These are phyloP conservation scores for Botrytis fabae DNA, from an alignment of 2,329 filamentous ascomycete species.

Conservation along the genomic window DNA sequence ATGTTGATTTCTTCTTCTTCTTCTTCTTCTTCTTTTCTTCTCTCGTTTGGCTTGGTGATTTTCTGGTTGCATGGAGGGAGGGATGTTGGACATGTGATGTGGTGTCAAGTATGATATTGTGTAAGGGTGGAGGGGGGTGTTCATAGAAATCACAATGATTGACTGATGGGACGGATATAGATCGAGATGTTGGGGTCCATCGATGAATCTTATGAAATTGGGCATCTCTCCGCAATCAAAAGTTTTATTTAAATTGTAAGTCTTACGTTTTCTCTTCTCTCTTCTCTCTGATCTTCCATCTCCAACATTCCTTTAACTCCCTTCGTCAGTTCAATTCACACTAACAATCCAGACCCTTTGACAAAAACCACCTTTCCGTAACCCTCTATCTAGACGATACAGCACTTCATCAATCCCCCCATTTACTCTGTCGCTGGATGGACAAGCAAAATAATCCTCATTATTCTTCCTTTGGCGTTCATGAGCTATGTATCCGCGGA, in stretches of 20 bases:
- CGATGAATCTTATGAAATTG: conserved; percentile 47
- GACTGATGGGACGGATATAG: conserved; percentile 39
- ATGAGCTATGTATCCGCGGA: conserved; percentile 55
- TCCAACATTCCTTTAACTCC: too few relatives aligned
- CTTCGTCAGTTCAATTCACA: background rate
- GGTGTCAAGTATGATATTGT: background rate
- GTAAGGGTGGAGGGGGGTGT: conserved; percentile 25
- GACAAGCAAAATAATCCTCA: conserved; percentile 35
- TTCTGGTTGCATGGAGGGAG: too few relatives aligned
- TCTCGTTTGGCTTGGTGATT: background rate
- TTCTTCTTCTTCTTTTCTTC: background rate
- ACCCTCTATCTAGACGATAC: conserved; percentile 51
- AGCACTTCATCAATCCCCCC: conserved; percentile 38
- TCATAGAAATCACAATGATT: conserved; percentile 16
- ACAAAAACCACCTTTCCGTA: conserved; percentile 56
- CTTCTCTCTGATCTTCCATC: background rate
- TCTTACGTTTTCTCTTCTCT: conserved; percentile 2
- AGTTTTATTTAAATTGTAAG: conserved; percentile 57
- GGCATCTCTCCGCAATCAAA: conserved; percentile 50
- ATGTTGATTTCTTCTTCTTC: conserved; percentile 31
- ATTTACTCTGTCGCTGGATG: conserved; percentile 40
- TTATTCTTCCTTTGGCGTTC: conserved; percentile 53
- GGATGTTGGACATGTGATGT: too few relatives aligned
- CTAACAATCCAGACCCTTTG: conserved; percentile 48
- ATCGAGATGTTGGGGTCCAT: conserved; percentile 51